Conservation (phyloP, 129 eudicot genomes). For the Arctium lappa region DNA sequence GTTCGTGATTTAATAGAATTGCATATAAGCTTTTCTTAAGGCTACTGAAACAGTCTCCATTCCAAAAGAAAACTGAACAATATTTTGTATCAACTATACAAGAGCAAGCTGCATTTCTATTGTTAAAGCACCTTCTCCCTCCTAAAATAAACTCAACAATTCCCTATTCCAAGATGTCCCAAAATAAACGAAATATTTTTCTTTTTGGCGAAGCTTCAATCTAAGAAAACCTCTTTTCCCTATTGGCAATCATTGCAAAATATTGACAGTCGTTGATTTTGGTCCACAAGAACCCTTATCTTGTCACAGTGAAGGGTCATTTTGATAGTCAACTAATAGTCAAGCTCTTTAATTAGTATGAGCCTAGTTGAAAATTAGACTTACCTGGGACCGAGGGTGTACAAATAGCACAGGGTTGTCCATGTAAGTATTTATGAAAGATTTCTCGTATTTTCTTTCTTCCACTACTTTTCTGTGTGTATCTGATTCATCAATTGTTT, state of each 20-base stretch:
- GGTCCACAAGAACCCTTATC: not conserved
- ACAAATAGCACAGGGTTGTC: no score
- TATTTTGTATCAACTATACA: no score
- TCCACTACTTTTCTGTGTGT: not conserved
- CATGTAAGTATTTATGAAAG: no score
- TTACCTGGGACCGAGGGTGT: no score
- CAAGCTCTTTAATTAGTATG: not conserved
- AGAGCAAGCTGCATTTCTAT: no score
- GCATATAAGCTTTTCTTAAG: no score
- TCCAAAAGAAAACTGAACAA: no score
- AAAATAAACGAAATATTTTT: no score
- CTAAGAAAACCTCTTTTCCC: not conserved
- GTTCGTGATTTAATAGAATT: no score
- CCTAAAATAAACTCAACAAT: not conserved
- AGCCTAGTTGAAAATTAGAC: not conserved
- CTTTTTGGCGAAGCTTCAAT: no score
- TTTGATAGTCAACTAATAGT: not conserved
- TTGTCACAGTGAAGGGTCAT: not conserved
- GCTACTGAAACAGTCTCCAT: no score
- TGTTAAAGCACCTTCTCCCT: not conserved
- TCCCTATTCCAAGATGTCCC: not conserved
- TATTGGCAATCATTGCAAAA: not conserved
- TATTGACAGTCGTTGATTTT: not conserved
- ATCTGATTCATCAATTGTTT: not conserved
- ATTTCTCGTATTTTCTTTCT: not conserved